Conservation (phyloP, 192 early-diverging fungal genomes). For the Dispira parvispora region DNA sequence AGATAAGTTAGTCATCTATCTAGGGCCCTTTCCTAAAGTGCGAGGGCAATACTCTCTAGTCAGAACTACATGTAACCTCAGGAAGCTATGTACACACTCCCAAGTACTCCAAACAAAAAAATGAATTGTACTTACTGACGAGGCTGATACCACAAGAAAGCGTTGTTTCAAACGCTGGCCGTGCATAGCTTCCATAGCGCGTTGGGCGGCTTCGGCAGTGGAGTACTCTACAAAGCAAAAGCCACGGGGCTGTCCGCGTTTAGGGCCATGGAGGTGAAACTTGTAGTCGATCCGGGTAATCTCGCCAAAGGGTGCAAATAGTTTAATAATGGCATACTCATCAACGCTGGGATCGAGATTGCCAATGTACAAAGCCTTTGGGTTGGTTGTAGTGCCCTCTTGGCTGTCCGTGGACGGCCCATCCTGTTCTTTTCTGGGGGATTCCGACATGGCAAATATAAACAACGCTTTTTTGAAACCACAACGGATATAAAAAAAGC, state of each 20-base stretch:
- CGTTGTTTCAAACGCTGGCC: conserved; percentile 32
- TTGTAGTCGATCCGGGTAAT: conserved; percentile 46
- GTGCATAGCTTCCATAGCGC: conserved; percentile 37
- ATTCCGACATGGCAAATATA: too few relatives aligned
- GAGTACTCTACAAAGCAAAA: conserved; percentile 55
- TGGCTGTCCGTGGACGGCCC: not conserved
- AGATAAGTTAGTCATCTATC: too few relatives aligned
- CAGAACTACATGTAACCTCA: too few relatives aligned
- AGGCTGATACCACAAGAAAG: conserved; percentile 41
- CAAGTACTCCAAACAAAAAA: too few relatives aligned
- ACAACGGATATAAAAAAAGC: too few relatives aligned
- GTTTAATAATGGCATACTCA: conserved; percentile 48
- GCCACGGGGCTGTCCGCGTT: conserved; percentile 44
- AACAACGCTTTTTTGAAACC: too few relatives aligned
- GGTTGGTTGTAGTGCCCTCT: not conserved
- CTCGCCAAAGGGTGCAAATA: conserved; percentile 48
- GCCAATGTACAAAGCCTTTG: conserved; percentile 36
- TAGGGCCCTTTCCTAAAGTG: too few relatives aligned
- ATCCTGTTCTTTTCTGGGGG: too few relatives aligned
- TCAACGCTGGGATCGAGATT: conserved; percentile 43
- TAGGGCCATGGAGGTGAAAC: conserved; percentile 46
- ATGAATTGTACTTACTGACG: conserved; percentile 24
- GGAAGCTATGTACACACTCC: too few relatives aligned
- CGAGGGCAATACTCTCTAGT: too few relatives aligned
- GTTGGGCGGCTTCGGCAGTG: conserved; percentile 25